phyloP scores from a whole-genome alignment of 805 yeast species.

The Saccharomycopsis javanensis region DNA sequence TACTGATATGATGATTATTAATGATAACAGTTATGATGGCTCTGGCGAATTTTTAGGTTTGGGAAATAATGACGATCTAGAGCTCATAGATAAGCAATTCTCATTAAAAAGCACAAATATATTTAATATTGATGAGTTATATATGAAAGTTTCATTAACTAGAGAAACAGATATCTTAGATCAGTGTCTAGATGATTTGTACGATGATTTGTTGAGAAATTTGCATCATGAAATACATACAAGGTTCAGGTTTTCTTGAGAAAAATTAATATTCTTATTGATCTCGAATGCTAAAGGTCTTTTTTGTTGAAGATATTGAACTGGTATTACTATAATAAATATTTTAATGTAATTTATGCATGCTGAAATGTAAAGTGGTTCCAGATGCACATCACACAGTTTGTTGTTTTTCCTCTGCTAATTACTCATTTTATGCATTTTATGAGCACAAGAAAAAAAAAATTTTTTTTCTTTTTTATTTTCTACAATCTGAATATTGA shows the following conservation, averaged over 20 bases:
- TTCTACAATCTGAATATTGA: neutral
- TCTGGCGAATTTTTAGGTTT: neutral
- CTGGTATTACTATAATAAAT: too few species aligned
- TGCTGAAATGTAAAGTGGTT: neutral
- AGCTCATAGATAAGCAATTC: constrained; percentile 15
- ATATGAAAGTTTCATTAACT: constrained; percentile 12
- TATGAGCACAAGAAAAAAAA: neutral
- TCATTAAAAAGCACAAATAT: constrained; percentile 15
- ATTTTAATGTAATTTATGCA: neutral
- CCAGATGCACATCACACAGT: neutral
- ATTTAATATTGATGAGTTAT: constrained; percentile 14
- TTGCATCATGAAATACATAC: constrained; percentile 15
- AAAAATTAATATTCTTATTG: too few species aligned
- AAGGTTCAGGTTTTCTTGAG: constrained; percentile 1
- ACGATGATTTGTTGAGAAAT: constrained; percentile 15
- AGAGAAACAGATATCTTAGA: constrained; percentile 14
- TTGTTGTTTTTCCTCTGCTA: neutral
- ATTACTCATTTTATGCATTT: neutral
- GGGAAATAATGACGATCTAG: neutral
- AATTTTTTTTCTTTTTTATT: neutral
- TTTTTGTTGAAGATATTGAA: too few species aligned
- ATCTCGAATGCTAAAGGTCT: too few species aligned
- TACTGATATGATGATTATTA: neutral
- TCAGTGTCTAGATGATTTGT: constrained; percentile 10
- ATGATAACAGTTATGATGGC: neutral